These are phyloP conservation scores for Irpex sp. DNA, from an alignment of 1,284 basidiomycete genomes.

Conservation along the genomic window DNA sequence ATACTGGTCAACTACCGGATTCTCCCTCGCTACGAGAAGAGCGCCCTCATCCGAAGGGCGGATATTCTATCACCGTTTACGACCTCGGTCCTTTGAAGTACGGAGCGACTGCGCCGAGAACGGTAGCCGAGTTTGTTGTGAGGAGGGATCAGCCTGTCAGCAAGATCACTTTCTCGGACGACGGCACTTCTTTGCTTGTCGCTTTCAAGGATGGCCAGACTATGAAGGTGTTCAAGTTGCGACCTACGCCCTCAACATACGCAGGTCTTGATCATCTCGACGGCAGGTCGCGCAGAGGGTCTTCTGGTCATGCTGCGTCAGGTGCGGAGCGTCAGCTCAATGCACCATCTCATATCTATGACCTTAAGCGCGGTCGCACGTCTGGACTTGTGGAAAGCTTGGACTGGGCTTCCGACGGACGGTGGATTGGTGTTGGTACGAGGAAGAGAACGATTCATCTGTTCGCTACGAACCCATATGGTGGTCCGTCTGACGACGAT, in stretches of 20 bases:
- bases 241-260: slow-evolving; percentile 32
- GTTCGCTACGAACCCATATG: slow-evolving; percentile 75
- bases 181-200: slow-evolving; percentile 58
- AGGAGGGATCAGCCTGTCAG: slow-evolving; percentile 47
- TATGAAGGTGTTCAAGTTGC: slow-evolving; percentile 52
- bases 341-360: slow-evolving; percentile 62
- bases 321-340: not conserved
- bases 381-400: slow-evolving; percentile 57
- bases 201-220: slow-evolving; percentile 59
- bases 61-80: slow-evolving; percentile 49
- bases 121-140: slow-evolving; percentile 45
- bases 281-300: not conserved
- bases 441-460: slow-evolving; percentile 65
- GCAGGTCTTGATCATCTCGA: not conserved
- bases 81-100: slow-evolving; percentile 45
- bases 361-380: slow-evolving; percentile 70
- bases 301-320: not conserved
- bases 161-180: slow-evolving; percentile 52
- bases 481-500: slow-evolving; percentile 61
- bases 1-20: not conserved
- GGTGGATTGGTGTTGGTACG: slow-evolving; percentile 72
- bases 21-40: slow-evolving; percentile 15
- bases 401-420: slow-evolving; percentile 59
- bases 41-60: not conserved
- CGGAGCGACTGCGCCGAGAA: slow-evolving; percentile 1